These are phyloP conservation scores for Ramaria sp. DNA, from an alignment of 768 basidiomycete species.

Conservation along the genomic window DNA sequence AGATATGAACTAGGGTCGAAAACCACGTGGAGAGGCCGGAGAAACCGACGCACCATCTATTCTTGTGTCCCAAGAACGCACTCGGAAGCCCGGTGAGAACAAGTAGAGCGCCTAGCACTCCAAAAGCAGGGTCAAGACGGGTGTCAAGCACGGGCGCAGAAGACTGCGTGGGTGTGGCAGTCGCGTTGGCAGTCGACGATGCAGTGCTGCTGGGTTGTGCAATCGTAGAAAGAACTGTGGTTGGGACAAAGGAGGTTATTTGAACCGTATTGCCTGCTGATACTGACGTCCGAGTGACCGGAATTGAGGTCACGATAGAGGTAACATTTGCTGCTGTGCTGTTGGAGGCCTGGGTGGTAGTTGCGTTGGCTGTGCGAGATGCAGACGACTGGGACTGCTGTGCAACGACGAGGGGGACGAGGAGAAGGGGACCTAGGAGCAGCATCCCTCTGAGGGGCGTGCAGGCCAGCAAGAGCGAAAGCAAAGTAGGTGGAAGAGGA, in stretches of 20 bases:
- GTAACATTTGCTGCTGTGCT: constrained; percentile 24
- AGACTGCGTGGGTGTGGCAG: constrained; percentile 29
- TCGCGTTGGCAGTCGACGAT: constrained; percentile 33
- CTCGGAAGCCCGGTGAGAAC: constrained; percentile 85
- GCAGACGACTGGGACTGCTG: constrained; percentile 23
- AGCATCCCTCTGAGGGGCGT: neutral
- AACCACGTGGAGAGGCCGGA: constrained; percentile 11
- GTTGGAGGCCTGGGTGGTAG: constrained; percentile 10
- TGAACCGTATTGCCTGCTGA: constrained; percentile 38
- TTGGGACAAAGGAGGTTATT: constrained; percentile 46
- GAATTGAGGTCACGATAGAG: neutral
- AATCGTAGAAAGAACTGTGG: constrained; percentile 49
- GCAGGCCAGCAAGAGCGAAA: neutral
- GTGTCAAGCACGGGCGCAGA: constrained; percentile 38
- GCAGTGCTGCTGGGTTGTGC: constrained; percentile 32
- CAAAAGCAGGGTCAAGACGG: constrained; percentile 77
- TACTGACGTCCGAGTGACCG: constrained; percentile 32
- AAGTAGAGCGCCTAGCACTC: constrained; percentile 76
- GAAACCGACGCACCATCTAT: constrained; percentile 60
- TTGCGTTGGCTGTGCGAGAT: constrained; percentile 16
- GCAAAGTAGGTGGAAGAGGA: neutral
- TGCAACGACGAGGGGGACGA: constrained; percentile 26
- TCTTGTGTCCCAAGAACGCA: constrained; percentile 90
- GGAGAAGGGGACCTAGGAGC: constrained; percentile 13
- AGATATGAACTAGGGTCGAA: constrained; percentile 6